Evolutionary conservation across 225 moss, liverwort and hornwort species (phyloP), one percentile per base, ranked within the genome.

Genomic region (Climacium dendroides): DNA sequence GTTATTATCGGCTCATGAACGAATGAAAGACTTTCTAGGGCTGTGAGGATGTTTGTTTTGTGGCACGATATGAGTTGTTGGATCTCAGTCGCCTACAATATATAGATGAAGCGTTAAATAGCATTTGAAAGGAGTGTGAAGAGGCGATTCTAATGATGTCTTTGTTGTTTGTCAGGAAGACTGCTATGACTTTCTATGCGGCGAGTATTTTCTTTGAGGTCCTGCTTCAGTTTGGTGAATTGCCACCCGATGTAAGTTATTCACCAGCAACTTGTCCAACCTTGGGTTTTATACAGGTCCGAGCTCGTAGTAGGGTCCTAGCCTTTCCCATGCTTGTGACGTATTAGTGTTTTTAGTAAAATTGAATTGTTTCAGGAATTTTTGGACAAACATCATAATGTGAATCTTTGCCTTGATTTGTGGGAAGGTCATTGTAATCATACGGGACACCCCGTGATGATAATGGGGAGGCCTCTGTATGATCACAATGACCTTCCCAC

Each of bases 171-270:
- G 63, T 47, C 90, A 92, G 92, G 87, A 92, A 92, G 87, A 90
- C 97, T 52, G 97, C 99, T 57, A 99, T 95, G 91, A 97, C 97
- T 66, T 99, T 99, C 80, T 99, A 99, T 94, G 99, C 97, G 13
- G 95, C 99, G 54, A 96, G 96, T 80, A 94, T 97, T 59, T 97
- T 97, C 89, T 96, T 99, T 86, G 99, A 99, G 90, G 95, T 99
- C 57, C 79, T 99, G 78, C 97, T 96, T 83, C 99, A 97, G 90
- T 99, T 96, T 92, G 99, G 96, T 80, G 99, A 97, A 86, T 87
- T 97, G 87, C 95, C 95, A 67, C 97, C 97, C 85, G 99, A 99
- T 92, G 99, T 99, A 93, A 92, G 97, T 91, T 65, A 19, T 76
- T 75, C 34, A 63, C 61, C 43, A 67, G 67, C 61, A 69, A 50